Evolutionary conservation across 306 rosid genomes (phyloP).

Genomic region (Cajanus cajan): DNA sequence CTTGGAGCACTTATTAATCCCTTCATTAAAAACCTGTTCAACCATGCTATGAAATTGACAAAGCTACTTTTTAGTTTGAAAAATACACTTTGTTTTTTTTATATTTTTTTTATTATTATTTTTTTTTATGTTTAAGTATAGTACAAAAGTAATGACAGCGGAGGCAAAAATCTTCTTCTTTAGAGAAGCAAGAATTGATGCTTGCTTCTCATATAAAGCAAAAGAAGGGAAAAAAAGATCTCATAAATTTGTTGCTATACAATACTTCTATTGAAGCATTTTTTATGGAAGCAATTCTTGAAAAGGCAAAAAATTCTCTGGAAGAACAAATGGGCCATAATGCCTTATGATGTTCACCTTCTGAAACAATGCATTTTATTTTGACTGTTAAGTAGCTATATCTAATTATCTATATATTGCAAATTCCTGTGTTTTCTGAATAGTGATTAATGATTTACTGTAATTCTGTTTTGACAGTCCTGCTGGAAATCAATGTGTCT

Average conservation of each 20-base stretch:
- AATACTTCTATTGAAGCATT: background rate
- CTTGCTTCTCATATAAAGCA: background rate
- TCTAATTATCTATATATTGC: background rate
- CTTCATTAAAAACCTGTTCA: background rate
- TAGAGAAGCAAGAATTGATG: background rate
- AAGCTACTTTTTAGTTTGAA: background rate
- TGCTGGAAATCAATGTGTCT: conserved; percentile 81
- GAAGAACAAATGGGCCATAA: conserved; percentile 7
- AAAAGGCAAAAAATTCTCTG: background rate
- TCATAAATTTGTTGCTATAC: background rate
- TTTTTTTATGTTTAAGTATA: too few species aligned
- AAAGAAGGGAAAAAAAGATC: background rate
- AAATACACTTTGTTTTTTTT: background rate
- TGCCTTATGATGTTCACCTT: conserved; percentile 1
- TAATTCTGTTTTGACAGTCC: conserved; percentile 62
- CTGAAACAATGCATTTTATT: conserved; percentile 17
- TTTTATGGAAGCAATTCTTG: background rate
- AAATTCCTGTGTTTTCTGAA: conserved; percentile 2
- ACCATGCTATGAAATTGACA: background rate
- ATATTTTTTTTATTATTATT: too few species aligned
- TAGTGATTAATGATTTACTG: conserved; percentile 6
- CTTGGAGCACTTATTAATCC: background rate
- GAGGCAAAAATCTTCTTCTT: background rate
- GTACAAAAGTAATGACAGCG: background rate
- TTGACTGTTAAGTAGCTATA: conserved; percentile 19